A percentile compares a stretch with the other conserved stretches of the same genome.
Conservation (phyloP, 768 basidiomycete species). For the Antrodiella citrinella region DNA sequence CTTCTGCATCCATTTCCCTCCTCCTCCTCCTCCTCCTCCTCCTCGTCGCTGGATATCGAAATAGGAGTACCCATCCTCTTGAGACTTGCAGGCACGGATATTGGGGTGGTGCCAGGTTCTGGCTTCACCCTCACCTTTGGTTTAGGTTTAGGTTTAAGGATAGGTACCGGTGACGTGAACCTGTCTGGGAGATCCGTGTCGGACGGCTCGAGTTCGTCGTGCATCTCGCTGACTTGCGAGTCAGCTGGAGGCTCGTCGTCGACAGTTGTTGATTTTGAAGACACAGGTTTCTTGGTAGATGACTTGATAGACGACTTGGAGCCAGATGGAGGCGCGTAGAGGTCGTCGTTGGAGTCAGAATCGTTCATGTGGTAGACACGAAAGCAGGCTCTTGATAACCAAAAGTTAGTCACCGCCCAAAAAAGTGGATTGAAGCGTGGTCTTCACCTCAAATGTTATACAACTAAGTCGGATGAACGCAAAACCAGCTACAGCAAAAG, state of each 20-base stretch:
- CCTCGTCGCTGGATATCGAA: constrained; percentile 3
- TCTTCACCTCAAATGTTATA: too few relatives aligned
- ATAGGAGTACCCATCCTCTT: not conserved
- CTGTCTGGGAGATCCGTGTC: not conserved
- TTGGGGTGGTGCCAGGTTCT: not conserved
- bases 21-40: constrained; percentile 4
- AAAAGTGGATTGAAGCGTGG: too few relatives aligned
- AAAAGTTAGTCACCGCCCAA: too few relatives aligned
- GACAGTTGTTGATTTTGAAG: not conserved
- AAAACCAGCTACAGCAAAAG: too few relatives aligned
- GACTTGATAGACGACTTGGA: not conserved
- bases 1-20: constrained; percentile 1
- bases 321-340: too few relatives aligned
- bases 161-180: not conserved
- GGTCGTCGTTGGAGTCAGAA: too few relatives aligned
- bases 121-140: not conserved
- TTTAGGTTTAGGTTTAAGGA: too few relatives aligned
- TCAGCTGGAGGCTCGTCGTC: not conserved
- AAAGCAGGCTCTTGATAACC: too few relatives aligned
- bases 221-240: not conserved
- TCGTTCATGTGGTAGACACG: too few relatives aligned
- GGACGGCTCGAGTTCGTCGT: not conserved
- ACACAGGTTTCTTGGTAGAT: not conserved
- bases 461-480: too few relatives aligned
- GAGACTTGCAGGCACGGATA: not conserved